Conservation (phyloP, 2,329 filamentous ascomycete species). For the Coleophoma crateriformis region DNA sequence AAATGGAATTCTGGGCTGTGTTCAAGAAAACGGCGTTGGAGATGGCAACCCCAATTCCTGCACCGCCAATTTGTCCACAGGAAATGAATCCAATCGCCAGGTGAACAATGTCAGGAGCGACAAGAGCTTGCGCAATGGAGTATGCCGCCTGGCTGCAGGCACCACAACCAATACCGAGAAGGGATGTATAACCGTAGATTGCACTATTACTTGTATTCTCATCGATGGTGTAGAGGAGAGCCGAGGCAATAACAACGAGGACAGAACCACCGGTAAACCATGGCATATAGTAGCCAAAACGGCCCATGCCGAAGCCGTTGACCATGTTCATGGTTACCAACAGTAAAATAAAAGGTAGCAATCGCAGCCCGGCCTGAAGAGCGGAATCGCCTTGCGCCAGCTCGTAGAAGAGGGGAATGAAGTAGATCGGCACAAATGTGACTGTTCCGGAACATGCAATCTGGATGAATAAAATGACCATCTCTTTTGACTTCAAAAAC, state of each 20-base stretch:
- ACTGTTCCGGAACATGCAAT: conserved; percentile 1
- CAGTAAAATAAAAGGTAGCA: conserved; percentile 30
- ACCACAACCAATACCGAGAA: conserved; percentile 36
- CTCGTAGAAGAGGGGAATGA: conserved; percentile 44
- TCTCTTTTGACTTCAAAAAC: conserved; percentile 29
- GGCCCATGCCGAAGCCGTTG: conserved; percentile 27
- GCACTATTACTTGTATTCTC: conserved; percentile 14
- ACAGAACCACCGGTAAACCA: conserved; percentile 31
- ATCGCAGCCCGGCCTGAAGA: conserved; percentile 35
- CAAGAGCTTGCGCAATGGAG: conserved; percentile 31
- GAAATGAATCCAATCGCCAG: conserved; percentile 33
- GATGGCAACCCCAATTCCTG: conserved; percentile 31
- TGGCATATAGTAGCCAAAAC: conserved; percentile 32
- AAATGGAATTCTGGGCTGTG: conserved; percentile 23
- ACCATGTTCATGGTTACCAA: conserved; percentile 28
- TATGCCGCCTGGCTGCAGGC: conserved; percentile 29
- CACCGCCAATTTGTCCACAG: conserved; percentile 29
- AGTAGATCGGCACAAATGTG: conserved; percentile 21
- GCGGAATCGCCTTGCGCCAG: conserved; percentile 42
- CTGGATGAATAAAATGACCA: conserved; percentile 8
- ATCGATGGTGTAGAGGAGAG: conserved; percentile 26
- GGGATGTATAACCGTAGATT: conserved; percentile 29
- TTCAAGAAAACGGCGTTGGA: conserved; percentile 33
- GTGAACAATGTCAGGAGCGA: conserved; percentile 23
- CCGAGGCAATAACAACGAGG: conserved; percentile 28